phyloP scores from a whole-genome alignment of 768 basidiomycete genomes.

The Amanita subjunquillea region DNA sequence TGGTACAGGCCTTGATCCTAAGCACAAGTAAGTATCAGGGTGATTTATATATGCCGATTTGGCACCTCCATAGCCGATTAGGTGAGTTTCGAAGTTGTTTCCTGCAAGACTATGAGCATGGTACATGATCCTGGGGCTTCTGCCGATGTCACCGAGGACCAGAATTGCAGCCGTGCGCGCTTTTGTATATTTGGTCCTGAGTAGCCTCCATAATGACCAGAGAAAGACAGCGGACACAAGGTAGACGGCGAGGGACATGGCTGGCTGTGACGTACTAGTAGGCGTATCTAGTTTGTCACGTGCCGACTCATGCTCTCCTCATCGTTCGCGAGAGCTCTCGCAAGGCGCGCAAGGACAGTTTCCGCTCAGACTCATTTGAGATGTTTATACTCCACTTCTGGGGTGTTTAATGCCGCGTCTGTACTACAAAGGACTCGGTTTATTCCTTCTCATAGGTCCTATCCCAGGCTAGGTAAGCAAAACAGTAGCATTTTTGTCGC shows the following conservation, averaged over 20 bases:
- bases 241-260: neutral
- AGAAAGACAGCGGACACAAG: conserved; percentile 9
- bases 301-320: neutral
- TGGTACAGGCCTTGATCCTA: conserved; percentile 72
- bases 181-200: conserved; percentile 23
- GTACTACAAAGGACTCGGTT: neutral
- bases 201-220: conserved; percentile 24
- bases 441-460: neutral
- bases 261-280: neutral
- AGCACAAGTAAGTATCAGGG: conserved; percentile 4
- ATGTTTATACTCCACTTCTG: neutral
- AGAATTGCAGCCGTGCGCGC: conserved; percentile 75
- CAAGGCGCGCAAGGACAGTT: neutral
- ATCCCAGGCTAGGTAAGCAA: neutral
- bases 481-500: neutral
- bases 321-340: neutral
- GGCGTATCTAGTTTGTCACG: neutral
- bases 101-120: conserved; percentile 90
- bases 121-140: conserved; percentile 98
- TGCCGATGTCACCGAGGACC: conserved; percentile 92
- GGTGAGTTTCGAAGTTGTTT: conserved; percentile 61
- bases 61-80: conserved; percentile 84
- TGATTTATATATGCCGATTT: neutral
- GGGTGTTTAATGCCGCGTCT: neutral
- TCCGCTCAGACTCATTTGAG: neutral